phyloP scores from a whole-genome alignment of 2,329 filamentous ascomycete species.

The Lachnellula occidentalis region DNA sequence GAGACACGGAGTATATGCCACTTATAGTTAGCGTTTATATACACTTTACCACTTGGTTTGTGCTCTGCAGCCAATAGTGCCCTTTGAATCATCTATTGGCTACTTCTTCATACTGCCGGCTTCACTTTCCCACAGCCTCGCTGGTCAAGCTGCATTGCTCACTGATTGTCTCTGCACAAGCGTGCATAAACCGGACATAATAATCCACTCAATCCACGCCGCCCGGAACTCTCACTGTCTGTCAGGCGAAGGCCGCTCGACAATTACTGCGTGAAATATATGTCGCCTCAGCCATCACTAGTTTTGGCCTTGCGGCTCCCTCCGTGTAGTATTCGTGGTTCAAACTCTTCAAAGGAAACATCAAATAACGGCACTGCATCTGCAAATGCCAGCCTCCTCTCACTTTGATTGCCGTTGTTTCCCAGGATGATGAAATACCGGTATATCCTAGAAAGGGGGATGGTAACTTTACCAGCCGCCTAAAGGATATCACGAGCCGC shows the following conservation, averaged over 20 bases:
- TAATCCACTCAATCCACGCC: conserved; percentile 1
- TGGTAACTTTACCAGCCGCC: conserved; percentile 2
- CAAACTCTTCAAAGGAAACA: neutral
- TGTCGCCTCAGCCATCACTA: conserved; percentile 1
- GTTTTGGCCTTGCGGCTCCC: neutral
- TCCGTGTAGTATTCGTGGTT: no score
- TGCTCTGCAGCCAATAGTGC: neutral
- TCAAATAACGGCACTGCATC: neutral
- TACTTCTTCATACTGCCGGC: neutral
- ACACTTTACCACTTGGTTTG: neutral
- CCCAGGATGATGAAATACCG: conserved; percentile 3
- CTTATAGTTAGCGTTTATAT: neutral
- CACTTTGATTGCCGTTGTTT: neutral
- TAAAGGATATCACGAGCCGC: no score
- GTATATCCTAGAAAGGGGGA: conserved; percentile 3
- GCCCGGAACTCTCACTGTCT: conserved; percentile 6
- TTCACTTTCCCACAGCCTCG: conserved; percentile 22
- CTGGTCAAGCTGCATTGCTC: conserved; percentile 23
- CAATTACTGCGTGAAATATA: neutral
- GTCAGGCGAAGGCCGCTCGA: no score
- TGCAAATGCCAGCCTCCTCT: conserved; percentile 1
- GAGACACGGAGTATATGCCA: neutral
- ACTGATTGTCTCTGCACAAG: conserved; percentile 12
- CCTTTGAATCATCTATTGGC: neutral
- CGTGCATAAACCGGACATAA: conserved; percentile 15